phyloP scores from a whole-genome alignment of 805 yeast genomes.

The Starmerella geochares region DNA sequence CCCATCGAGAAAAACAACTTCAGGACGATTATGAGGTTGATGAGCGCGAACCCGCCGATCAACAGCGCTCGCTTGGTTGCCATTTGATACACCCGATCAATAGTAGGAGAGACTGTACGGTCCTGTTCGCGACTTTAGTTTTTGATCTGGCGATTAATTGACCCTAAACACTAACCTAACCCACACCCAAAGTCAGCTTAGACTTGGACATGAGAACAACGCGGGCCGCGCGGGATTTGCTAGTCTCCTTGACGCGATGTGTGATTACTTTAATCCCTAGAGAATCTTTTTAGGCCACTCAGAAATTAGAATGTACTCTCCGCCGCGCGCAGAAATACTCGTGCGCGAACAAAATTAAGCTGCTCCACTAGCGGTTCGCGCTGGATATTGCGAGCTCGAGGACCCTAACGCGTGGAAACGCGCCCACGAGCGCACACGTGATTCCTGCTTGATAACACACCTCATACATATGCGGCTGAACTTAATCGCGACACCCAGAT shows the following conservation, averaged over 20 bases:
- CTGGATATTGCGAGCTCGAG: not conserved
- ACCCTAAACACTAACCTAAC: not conserved
- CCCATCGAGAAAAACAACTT: slow-evolving; percentile 7
- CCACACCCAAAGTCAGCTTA: too few relatives aligned
- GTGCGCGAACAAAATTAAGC: not conserved
- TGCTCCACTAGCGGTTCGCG: too few relatives aligned
- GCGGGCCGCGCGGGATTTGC: too few relatives aligned
- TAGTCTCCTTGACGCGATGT: too few relatives aligned
- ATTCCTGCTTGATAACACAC: not conserved
- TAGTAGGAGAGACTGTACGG: not conserved
- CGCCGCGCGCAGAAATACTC: too few relatives aligned
- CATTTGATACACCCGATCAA: not conserved
- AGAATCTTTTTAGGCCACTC: too few relatives aligned
- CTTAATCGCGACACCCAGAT: too few relatives aligned
- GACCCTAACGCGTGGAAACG: not conserved
- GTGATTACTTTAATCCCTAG: too few relatives aligned
- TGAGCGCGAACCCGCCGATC: slow-evolving; percentile 6
- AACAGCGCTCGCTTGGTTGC: slow-evolving; percentile 43
- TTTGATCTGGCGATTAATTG: not conserved
- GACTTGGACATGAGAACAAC: too few relatives aligned
- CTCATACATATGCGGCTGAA: not conserved
- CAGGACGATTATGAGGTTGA: slow-evolving; percentile 11
- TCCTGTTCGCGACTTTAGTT: not conserved
- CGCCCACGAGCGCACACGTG: not conserved
- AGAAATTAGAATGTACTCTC: too few relatives aligned